Conservation (phyloP, 1,139 yeast genomes). For the Debaryomyces udenii region DNA sequence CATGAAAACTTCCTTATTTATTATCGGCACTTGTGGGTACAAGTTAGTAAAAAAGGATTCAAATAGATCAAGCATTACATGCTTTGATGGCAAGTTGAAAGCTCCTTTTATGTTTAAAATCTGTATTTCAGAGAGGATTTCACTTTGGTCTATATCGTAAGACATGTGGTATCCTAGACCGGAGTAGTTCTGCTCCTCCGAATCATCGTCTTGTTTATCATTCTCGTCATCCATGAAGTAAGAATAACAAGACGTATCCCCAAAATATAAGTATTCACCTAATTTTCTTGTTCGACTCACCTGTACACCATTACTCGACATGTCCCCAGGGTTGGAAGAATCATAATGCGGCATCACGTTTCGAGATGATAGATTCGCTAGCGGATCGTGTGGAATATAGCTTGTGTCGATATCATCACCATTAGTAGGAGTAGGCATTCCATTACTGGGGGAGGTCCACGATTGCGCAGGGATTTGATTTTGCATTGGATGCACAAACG, state of each 20-base stretch:
- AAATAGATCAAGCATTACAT: conserved; percentile 43
- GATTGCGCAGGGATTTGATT: neutral
- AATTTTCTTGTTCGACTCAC: conserved; percentile 6
- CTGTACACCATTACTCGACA: conserved; percentile 10
- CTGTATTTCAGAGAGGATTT: conserved; percentile 16
- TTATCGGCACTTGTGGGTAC: conserved; percentile 18
- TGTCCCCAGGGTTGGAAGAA: neutral
- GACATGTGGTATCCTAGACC: conserved; percentile 5
- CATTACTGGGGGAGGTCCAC: conserved; percentile 1
- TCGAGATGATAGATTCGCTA: conserved; percentile 10
- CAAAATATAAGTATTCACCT: conserved; percentile 14
- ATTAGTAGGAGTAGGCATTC: conserved; percentile 5
- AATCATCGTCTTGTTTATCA: conserved; percentile 1
- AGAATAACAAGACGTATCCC: conserved; percentile 14
- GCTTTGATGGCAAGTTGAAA: conserved; percentile 17
- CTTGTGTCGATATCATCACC: neutral
- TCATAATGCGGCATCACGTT: conserved; percentile 12
- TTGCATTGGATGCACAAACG: neutral
- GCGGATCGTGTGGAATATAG: conserved; percentile 13
- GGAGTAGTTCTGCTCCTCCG: conserved; percentile 4
- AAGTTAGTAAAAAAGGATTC: conserved; percentile 76
- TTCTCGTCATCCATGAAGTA: conserved; percentile 12
- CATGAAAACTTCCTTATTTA: conserved; percentile 17
- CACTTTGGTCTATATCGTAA: conserved; percentile 14
- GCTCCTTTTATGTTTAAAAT: conserved; percentile 17